phyloP scores from a whole-genome alignment of 208 protist genomes.

The Tetramitus jugosus region DNA sequence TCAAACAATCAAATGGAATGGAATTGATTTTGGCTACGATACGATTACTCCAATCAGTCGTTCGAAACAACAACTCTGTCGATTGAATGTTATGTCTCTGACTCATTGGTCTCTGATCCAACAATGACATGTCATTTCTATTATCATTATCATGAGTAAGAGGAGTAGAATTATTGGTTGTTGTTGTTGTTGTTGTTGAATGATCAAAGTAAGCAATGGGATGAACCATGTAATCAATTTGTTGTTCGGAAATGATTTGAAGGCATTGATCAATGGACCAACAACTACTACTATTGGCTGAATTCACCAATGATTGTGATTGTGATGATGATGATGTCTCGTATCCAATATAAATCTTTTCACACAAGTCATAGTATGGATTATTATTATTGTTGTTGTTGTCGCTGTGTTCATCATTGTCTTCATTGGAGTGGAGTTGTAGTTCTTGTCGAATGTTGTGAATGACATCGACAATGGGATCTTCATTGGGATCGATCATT shows the following conservation, averaged over 20 bases:
- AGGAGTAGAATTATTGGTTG: too few relatives aligned
- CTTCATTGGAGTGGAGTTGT: background rate
- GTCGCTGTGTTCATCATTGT: background rate
- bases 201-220: too few relatives aligned
- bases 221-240: too few relatives aligned
- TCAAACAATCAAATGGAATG: too few relatives aligned
- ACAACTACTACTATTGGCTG: too few relatives aligned
- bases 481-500: background rate
- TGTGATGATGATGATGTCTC: background rate
- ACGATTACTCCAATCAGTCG: background rate
- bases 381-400: background rate
- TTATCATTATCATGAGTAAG: too few relatives aligned
- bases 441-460: background rate
- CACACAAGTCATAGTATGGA: background rate
- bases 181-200: too few relatives aligned
- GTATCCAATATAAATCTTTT: too few relatives aligned
- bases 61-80: background rate
- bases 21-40: conserved; percentile 4
- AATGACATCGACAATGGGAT: background rate
- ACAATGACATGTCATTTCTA: too few relatives aligned
- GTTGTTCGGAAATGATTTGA: too few relatives aligned
- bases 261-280: too few relatives aligned
- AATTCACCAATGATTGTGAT: background rate
- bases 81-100: background rate
- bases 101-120: conserved; percentile 1